A percentile compares a stretch with the other conserved stretches of the same genome.
These are phyloP conservation scores for Delitschia confertaspora DNA, from an alignment of 495 filamentous ascomycete species.

Conservation along the genomic window DNA sequence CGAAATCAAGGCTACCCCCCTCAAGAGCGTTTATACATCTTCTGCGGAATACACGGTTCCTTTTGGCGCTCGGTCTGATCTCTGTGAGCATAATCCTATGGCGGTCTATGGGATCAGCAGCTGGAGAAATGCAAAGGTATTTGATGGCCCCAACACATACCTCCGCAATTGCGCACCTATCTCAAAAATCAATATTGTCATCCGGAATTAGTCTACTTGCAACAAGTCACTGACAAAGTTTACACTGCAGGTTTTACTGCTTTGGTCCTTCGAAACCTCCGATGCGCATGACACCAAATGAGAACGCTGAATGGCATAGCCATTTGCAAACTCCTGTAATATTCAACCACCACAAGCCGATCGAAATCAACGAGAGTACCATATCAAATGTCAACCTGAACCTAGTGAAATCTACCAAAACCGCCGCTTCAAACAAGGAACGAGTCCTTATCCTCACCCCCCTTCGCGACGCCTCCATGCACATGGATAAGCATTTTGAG, in stretches of 20 bases:
- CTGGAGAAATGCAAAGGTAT: conserved; percentile 89
- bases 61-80: conserved; percentile 62
- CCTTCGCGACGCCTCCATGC: conserved; percentile 75
- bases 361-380: conserved; percentile 70
- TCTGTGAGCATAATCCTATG: conserved; percentile 78
- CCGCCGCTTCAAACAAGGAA: conserved; percentile 71
- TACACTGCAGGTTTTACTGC: conserved; percentile 90
- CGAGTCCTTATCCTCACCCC: conserved; percentile 92
- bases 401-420: conserved; percentile 66
- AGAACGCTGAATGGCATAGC: conserved; percentile 78
- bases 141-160: too few relatives aligned
- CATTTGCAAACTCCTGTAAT: conserved; percentile 86
- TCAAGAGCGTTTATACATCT: conserved; percentile 69
- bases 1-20: conserved; percentile 71
- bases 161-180: too few relatives aligned
- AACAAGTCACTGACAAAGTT: conserved; percentile 8
- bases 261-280: conserved; percentile 88
- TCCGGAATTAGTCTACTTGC: neutral
- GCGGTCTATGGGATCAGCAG: conserved; percentile 73
- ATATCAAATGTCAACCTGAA: conserved; percentile 79
- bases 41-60: conserved; percentile 68
- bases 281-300: conserved; percentile 86
- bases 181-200: too few relatives aligned
- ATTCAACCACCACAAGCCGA: conserved; percentile 87
- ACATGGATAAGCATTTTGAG: conserved; percentile 84